Evolutionary conservation across 1,284 basidiomycete genomes (phyloP).

Genomic region (Flammula alnicola): DNA sequence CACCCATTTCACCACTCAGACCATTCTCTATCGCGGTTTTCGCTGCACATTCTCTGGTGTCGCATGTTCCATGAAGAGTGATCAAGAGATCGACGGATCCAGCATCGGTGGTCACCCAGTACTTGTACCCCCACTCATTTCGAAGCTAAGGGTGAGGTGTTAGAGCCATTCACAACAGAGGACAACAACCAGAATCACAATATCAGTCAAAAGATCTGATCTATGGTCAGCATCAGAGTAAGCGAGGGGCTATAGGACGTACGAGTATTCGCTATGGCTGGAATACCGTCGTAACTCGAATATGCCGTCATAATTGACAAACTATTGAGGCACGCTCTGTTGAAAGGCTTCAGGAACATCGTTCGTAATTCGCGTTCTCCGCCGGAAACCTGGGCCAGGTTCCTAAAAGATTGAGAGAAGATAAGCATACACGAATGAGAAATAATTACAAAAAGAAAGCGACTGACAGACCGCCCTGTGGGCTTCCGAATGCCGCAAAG

Average conservation of each 20-base stretch:
- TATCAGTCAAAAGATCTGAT: conserved; percentile 62
- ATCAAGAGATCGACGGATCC: conserved; percentile 60
- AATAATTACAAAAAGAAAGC: neutral
- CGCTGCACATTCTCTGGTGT: conserved; percentile 65
- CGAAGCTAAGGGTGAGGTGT: conserved; percentile 48
- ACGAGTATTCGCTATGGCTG: conserved; percentile 64
- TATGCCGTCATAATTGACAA: conserved; percentile 75
- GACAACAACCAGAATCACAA: conserved; percentile 41
- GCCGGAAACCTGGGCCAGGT: conserved; percentile 66
- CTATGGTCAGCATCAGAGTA: neutral
- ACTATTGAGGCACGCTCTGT: conserved; percentile 62
- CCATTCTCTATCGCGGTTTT: conserved; percentile 61
- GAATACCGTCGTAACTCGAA: conserved; percentile 70
- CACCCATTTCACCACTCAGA: conserved; percentile 71
- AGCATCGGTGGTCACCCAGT: conserved; percentile 65
- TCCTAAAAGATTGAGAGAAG: conserved; percentile 39
- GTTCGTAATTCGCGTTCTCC: conserved; percentile 70
- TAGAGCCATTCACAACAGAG: neutral
- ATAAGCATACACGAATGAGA: neutral
- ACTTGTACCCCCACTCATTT: conserved; percentile 67
- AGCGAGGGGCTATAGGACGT: conserved; percentile 24
- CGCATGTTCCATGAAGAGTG: conserved; percentile 58
- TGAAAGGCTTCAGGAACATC: conserved; percentile 64
- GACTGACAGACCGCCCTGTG: conserved; percentile 70
- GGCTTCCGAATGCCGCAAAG: conserved; percentile 71